Evolutionary conservation across 176 grass and related monocot genomes (phyloP), one percentile per base, ranked within the genome.

Genomic region (Coix lacrymajobi): DNA sequence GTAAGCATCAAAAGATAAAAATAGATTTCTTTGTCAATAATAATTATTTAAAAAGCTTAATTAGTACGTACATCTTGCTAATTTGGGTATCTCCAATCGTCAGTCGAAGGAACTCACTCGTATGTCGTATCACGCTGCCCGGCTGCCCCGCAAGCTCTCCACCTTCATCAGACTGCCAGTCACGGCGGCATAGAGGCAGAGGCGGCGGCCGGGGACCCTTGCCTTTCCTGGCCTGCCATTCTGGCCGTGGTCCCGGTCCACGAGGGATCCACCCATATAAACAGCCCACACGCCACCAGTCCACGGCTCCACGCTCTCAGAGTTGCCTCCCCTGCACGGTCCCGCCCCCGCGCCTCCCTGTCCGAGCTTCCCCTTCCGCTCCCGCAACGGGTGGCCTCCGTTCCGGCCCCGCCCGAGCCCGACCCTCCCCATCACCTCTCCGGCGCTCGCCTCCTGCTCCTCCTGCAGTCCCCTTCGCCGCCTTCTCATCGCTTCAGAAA

Each of bases 261-360:
- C 83, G 37, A 86, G 66, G 56, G 54, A 71, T 71, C 77, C 77
- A 81, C 78, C 43, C 83, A 60, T 90, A 82, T 86, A 90, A 86
- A 26, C n/a, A n/a, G n/a, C 73, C 28, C 37, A 16, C 39, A 8
- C 81, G 32, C 60, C 81, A 37, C 82, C 81, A 30, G 45, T 75
- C 64, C 54, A 39, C 79, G 38, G 25, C 32, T 75, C 64, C 54
- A 39, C 79, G 38, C 85, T 60, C 63, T 71, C 87, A 52, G 64
- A 63, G 36, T 81, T 45, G 73, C 88, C 79, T 86, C 43, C 45
- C 29, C 66, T 86, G 44, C 88, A 82, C 78, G 78, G 87, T 71
- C 37, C 60, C 34, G 71, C 38, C 31, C 31, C 24, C 38, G 26
- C 10, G 17, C 26, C 26, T 22, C 54, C 70, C 43, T 6, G 37